A percentile compares a stretch with the other conserved stretches of the same genome.
Evolutionary conservation across 345 rosid species (phyloP).

Genomic region (Eucalyptus brandiana): DNA sequence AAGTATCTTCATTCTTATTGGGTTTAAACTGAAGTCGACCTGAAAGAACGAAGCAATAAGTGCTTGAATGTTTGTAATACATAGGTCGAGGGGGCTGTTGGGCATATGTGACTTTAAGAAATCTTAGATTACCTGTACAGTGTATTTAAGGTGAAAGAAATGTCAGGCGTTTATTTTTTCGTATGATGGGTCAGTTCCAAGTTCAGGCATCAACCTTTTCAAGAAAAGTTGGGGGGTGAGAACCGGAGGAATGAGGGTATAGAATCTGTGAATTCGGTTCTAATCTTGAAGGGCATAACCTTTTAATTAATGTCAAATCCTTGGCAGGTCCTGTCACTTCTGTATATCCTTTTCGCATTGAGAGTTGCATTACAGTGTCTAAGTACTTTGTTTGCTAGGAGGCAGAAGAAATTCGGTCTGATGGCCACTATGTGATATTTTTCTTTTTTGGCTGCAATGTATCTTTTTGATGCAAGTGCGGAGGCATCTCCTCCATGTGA

Average conservation of each 20-base stretch:
- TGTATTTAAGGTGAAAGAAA: background rate
- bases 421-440: conserved; percentile 22
- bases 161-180: background rate
- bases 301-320: conserved; percentile 15
- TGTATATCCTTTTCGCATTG: conserved; percentile 21
- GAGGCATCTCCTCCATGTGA: conserved; percentile 24
- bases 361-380: conserved; percentile 17
- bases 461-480: background rate
- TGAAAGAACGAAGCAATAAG: background rate
- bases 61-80: background rate
- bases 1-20: background rate
- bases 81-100: background rate
- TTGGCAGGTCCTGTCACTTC: conserved; percentile 30
- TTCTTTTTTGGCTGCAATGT: background rate
- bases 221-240: background rate
- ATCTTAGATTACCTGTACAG: background rate
- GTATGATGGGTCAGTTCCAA: background rate
- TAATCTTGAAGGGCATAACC: conserved; percentile 30
- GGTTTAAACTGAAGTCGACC: background rate
- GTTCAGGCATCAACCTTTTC: background rate
- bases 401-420: conserved; percentile 14
- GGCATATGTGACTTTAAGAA: background rate
- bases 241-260: conserved; percentile 2
- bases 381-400: background rate
- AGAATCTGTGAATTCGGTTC: conserved; percentile 36